phyloP scores from a whole-genome alignment of 352 stramenopile genomes.

The Phytophthora kernoviae region DNA sequence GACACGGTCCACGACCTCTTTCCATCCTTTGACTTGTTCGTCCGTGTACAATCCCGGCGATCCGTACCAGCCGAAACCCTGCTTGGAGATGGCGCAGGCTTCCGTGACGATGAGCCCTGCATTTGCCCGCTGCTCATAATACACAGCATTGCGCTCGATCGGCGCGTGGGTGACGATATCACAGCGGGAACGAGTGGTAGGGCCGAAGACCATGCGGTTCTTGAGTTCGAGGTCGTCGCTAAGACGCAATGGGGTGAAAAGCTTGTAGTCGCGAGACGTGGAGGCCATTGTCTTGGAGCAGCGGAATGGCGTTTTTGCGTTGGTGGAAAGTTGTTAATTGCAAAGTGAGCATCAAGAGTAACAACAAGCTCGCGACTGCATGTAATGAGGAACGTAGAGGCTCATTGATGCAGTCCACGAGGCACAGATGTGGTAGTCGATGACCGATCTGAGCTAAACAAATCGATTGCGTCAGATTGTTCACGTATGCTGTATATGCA shows the following conservation, averaged over 20 bases:
- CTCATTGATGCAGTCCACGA: background rate
- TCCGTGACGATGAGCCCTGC: constrained; percentile 61
- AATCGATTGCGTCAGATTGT: constrained; percentile 5
- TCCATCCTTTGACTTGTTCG: constrained; percentile 47
- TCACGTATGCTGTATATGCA: background rate
- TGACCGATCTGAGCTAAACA: background rate
- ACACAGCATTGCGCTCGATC: constrained; percentile 27
- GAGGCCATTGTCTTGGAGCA: constrained; percentile 16
- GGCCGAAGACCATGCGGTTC: constrained; percentile 49
- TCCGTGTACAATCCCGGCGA: constrained; percentile 47
- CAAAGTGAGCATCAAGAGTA: constrained; percentile 9
- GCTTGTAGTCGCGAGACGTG: constrained; percentile 26
- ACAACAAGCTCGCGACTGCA: no score
- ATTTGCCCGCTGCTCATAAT: constrained; percentile 45
- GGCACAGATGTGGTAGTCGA: no score
- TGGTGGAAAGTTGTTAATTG: constrained; percentile 8
- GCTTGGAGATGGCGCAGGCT: constrained; percentile 37
- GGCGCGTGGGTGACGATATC: constrained; percentile 23
- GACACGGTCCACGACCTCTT: constrained; percentile 57
- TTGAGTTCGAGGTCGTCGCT: constrained; percentile 34
- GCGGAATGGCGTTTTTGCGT: background rate
- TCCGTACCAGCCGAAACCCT: constrained; percentile 35
- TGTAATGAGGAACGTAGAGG: background rate
- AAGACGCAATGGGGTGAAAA: constrained; percentile 36
- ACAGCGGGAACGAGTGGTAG: constrained; percentile 36